Base-by-base conservation (phyloP, 164 flowering plant species). In the Sextonia rubra region DNA sequence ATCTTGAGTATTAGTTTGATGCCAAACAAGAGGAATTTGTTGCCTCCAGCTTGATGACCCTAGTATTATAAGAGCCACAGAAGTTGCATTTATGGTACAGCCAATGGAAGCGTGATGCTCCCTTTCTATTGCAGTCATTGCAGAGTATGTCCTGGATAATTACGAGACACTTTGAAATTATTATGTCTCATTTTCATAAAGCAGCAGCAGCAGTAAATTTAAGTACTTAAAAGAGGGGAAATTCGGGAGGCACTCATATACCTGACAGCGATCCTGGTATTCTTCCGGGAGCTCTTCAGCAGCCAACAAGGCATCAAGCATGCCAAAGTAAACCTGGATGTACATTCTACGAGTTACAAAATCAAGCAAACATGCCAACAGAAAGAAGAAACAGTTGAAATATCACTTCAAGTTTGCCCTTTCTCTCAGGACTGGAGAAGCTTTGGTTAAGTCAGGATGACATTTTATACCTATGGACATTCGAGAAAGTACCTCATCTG, bases 271-370 rank as follows among this genome's bases (percentile, higher is more conserved):
- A 71, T 87, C 83, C 75, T 87, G 82, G 77, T 88, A 93, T 75
- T 93, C 98, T 71, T 93, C 97, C 4, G 98, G 98, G 64, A 93
- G 97, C 81, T 77, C 87, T 80, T 93, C 98, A 66, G 94, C 82
- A 69, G 97, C 93, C 78, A 92, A 70, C 73, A 92, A 74, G 48
- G 94, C 98, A 75, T 92, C 96, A 71, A 92, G 93, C 98, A 92
- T 92, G 20, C 96, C 94, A 77, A 92, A 92, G 78, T 92, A 92
- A 49, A 93, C 98, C 98, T 93, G 87, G 49, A 69, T 66, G 52
- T 37, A n/a, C 66, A 18, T 18, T 48, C 11, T 64, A 14, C 32
- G 14, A 26, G 20, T 52, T 52, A 52, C 2, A 52, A 52, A 60
- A 25, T 11, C 61, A 20, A 61, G 64, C 15, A 61, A 61, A 61